A percentile compares a stretch with the other conserved stretches of the same genome.
Evolutionary conservation across 768 basidiomycete species (phyloP).

Genomic region (Tylopilus subfusipes): DNA sequence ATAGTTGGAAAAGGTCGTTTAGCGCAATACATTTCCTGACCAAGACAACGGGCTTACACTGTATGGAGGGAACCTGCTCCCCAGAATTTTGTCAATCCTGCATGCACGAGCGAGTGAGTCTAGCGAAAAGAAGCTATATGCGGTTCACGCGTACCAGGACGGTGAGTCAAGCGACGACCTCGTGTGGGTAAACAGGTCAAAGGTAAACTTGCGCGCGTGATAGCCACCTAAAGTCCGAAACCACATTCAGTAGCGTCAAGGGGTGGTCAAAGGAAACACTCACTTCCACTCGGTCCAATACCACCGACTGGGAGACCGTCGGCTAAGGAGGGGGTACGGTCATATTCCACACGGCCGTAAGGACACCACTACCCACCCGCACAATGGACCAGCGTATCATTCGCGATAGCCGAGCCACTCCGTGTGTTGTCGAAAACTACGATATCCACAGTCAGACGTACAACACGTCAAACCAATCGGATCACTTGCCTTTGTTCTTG

Average conservation of each 20-base stretch:
- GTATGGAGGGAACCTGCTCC: constrained; percentile 31
- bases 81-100: constrained; percentile 26
- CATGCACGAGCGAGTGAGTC: background rate
- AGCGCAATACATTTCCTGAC: background rate
- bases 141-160: constrained; percentile 23
- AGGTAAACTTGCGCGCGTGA: constrained; percentile 70
- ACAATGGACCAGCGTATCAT: constrained; percentile 64
- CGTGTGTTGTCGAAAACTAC: constrained; percentile 66
- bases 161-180: constrained; percentile 52
- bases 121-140: background rate
- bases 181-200: constrained; percentile 76
- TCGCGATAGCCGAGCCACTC: constrained; percentile 67
- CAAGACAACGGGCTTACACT: constrained; percentile 10
- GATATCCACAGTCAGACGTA: background rate
- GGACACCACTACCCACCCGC: constrained; percentile 39
- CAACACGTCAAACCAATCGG: background rate
- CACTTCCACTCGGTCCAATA: constrained; percentile 68
- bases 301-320: constrained; percentile 75
- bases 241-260: background rate
- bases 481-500: constrained; percentile 56
- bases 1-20: background rate
- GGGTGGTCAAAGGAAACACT: constrained; percentile 22
- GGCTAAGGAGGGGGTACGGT: constrained; percentile 28
- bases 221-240: constrained; percentile 48
- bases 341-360: background rate